A percentile compares a stretch with the other conserved stretches of the same genome.
Evolutionary conservation across 1,284 basidiomycete genomes (phyloP).

Genomic region (Grifola frondosa): DNA sequence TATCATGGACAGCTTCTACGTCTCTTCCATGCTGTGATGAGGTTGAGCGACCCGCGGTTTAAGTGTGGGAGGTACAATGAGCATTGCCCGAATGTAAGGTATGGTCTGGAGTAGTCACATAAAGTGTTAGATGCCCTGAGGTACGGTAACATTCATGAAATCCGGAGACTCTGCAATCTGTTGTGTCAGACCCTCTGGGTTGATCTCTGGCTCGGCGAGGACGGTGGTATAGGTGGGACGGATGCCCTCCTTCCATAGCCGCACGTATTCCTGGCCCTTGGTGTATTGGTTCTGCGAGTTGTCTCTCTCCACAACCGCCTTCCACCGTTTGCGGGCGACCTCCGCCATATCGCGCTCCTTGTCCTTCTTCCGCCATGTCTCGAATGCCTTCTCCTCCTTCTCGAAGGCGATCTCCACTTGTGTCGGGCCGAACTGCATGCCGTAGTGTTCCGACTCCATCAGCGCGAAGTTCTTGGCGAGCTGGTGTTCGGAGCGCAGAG

Average conservation of each 20-base stretch:
- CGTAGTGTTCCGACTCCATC: constrained; percentile 79
- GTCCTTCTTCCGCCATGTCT: constrained; percentile 55
- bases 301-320: constrained; percentile 56
- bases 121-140: background rate
- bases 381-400: constrained; percentile 62
- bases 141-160: constrained; percentile 12
- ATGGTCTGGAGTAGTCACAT: too few relatives aligned
- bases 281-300: constrained; percentile 54
- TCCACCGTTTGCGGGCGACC: constrained; percentile 74
- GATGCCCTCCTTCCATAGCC: constrained; percentile 67
- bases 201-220: constrained; percentile 16
- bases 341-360: constrained; percentile 58
- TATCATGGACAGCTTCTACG: constrained; percentile 21
- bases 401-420: constrained; percentile 61
- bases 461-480: constrained; percentile 75
- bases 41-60: background rate
- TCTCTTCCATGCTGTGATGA: background rate
- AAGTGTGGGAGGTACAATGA: background rate
- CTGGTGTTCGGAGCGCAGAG: constrained; percentile 83
- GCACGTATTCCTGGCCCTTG: constrained; percentile 66
- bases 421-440: constrained; percentile 65
- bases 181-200: constrained; percentile 13
- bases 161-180: constrained; percentile 6
- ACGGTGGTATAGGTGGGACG: constrained; percentile 54
- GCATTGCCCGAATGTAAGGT: constrained; percentile 7